A percentile compares a stretch with the other conserved stretches of the same genome.
These are phyloP conservation scores for Blastobotrys malaysiensis DNA, from an alignment of 1,139 yeast species.

Conservation along the genomic window DNA sequence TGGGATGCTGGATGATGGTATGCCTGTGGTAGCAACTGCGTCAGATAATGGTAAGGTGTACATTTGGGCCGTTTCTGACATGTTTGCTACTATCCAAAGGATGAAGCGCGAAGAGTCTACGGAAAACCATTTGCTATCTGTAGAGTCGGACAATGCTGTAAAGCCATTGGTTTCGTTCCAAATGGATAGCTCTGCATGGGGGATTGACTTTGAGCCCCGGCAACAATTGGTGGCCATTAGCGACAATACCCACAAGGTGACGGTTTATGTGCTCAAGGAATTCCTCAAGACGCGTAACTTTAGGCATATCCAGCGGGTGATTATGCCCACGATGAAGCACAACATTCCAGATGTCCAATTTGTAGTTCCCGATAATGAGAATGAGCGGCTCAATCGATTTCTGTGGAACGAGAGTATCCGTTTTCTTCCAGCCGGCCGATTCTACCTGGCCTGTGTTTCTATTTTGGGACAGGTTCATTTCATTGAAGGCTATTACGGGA, in stretches of 20 bases:
- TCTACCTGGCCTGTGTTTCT: constrained; percentile 22
- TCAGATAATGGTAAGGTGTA: constrained; percentile 53
- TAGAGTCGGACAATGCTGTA: constrained; percentile 12
- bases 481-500: constrained; percentile 23
- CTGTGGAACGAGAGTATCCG: neutral
- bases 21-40: constrained; percentile 42
- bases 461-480: constrained; percentile 24
- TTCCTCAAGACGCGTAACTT: neutral
- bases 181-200: constrained; percentile 57
- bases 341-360: constrained; percentile 57
- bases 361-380: constrained; percentile 26
- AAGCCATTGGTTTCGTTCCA: constrained; percentile 39
- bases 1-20: constrained; percentile 25
- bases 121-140: constrained; percentile 4
- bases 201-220: constrained; percentile 43
- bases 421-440: neutral
- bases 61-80: constrained; percentile 28
- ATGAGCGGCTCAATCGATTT: constrained; percentile 7
- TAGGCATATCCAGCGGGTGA: neutral
- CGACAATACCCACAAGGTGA: constrained; percentile 46
- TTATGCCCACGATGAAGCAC: constrained; percentile 44
- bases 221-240: constrained; percentile 46
- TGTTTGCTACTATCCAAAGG: neutral
- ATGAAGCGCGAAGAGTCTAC: neutral
- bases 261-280: constrained; percentile 6